phyloP scores from a whole-genome alignment of 2,329 filamentous ascomycete genomes.

The Fusarium falciforme region DNA sequence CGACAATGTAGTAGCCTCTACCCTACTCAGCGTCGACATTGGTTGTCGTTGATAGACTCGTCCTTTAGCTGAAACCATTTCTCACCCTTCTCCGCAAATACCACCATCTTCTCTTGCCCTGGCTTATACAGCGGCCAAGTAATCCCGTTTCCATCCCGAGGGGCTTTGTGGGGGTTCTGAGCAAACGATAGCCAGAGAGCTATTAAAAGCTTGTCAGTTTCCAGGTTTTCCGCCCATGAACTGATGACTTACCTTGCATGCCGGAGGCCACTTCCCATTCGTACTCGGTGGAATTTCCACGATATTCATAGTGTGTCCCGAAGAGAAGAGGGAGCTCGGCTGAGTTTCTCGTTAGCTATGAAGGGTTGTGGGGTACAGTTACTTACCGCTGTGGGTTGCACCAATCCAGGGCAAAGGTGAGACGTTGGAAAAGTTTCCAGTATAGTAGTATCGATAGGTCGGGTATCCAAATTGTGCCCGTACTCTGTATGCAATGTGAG shows the following conservation, averaged over 20 bases:
- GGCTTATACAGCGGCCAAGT: slow-evolving; percentile 40
- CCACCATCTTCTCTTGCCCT: slow-evolving; percentile 29
- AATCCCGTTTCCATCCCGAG: slow-evolving; percentile 25
- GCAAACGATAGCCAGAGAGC: slow-evolving; percentile 45
- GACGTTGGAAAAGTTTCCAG: slow-evolving; percentile 54
- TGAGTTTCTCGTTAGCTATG: background rate
- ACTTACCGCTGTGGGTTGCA: slow-evolving; percentile 45
- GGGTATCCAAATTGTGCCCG: slow-evolving; percentile 23
- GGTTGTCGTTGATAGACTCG: slow-evolving; percentile 17
- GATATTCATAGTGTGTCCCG: slow-evolving; percentile 45
- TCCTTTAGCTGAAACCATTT: slow-evolving; percentile 15
- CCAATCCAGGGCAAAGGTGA: slow-evolving; percentile 53
- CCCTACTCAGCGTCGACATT: background rate
- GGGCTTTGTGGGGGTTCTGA: slow-evolving; percentile 27
- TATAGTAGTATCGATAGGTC: slow-evolving; percentile 56
- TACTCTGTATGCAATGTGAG: slow-evolving; percentile 1
- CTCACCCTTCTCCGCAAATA: slow-evolving; percentile 30
- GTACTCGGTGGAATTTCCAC: slow-evolving; percentile 45
- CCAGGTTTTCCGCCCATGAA: background rate
- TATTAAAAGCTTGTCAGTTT: background rate
- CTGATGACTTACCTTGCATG: slow-evolving; percentile 42
- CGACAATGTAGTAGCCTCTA: background rate
- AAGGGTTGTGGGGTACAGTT: too few species aligned
- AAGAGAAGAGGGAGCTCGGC: slow-evolving; percentile 47
- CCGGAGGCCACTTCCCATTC: slow-evolving; percentile 43